phyloP scores from a whole-genome alignment of 2,329 filamentous ascomycete genomes.

The Cercospora janseana region DNA sequence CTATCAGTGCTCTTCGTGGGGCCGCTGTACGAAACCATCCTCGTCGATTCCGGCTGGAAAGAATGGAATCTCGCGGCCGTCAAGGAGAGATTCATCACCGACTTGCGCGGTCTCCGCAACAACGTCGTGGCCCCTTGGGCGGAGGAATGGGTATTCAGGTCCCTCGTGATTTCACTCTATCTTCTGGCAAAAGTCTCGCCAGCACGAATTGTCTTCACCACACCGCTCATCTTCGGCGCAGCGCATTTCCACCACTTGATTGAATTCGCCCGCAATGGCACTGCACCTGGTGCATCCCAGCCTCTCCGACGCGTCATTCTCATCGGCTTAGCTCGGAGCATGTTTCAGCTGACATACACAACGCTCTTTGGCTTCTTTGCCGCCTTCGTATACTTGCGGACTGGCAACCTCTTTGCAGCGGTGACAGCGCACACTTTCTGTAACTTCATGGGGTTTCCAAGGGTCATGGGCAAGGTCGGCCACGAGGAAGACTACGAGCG shows the following conservation, averaged over 20 bases:
- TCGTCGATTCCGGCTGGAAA: slow-evolving; percentile 69
- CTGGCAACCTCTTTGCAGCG: slow-evolving; percentile 73
- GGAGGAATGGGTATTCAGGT: slow-evolving; percentile 92
- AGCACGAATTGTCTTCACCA: slow-evolving; percentile 68
- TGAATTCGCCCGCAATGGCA: slow-evolving; percentile 79
- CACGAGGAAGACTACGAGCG: slow-evolving; percentile 44
- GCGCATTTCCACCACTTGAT: slow-evolving; percentile 96
- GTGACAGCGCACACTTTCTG: slow-evolving; percentile 82
- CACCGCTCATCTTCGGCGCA: slow-evolving; percentile 86
- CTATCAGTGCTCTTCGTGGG: slow-evolving; percentile 78
- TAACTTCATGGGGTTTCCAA: slow-evolving; percentile 86
- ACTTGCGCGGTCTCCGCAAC: slow-evolving; percentile 84
- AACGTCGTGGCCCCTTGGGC: slow-evolving; percentile 80
- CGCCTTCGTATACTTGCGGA: slow-evolving; percentile 82
- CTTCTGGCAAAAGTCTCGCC: slow-evolving; percentile 62
- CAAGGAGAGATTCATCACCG: slow-evolving; percentile 60
- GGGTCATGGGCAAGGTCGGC: slow-evolving; percentile 75
- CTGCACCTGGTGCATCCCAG: slow-evolving; percentile 48
- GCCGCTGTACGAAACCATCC: slow-evolving; percentile 74
- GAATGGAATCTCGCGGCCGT: slow-evolving; percentile 51
- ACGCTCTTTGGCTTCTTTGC: slow-evolving; percentile 92
- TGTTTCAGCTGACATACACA: slow-evolving; percentile 86
- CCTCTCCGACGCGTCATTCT: slow-evolving; percentile 26
- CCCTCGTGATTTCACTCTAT: slow-evolving; percentile 78
- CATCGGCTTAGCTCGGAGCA: slow-evolving; percentile 60